phyloP scores from a whole-genome alignment of 805 yeast genomes.

The Kluyveromyces dobzhanskii region DNA sequence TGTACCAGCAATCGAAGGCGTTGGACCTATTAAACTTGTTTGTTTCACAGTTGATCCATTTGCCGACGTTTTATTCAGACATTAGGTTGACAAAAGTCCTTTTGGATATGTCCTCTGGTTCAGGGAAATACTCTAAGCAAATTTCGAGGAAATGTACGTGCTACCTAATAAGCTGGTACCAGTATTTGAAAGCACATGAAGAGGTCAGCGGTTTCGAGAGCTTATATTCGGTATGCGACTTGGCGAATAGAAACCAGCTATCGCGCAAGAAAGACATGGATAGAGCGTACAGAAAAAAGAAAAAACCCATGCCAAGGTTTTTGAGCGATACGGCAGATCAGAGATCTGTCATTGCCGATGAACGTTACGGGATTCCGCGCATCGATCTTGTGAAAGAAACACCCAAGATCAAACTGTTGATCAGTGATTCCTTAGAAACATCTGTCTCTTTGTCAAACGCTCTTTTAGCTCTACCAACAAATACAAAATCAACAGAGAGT shows the following conservation, averaged over 20 bases:
- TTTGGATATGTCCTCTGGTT: conserved; percentile 23
- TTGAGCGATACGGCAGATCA: conserved; percentile 47
- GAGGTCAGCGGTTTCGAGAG: conserved; percentile 40
- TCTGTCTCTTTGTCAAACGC: conserved; percentile 64
- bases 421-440: conserved; percentile 69
- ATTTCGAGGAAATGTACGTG: conserved; percentile 37
- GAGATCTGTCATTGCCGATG: conserved; percentile 26
- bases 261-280: conserved; percentile 10
- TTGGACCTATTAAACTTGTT: conserved; percentile 52
- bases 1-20: conserved; percentile 57
- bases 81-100: conserved; percentile 58
- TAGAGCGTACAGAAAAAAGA: conserved; percentile 7
- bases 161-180: conserved; percentile 61
- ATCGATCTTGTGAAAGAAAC: conserved; percentile 63
- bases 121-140: conserved; percentile 27
- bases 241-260: conserved; percentile 9
- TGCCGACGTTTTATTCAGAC: conserved; percentile 54
- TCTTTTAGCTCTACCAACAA: conserved; percentile 37
- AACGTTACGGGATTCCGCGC: conserved; percentile 49
- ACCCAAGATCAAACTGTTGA: conserved; percentile 56
- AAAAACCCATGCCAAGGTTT: conserved; percentile 23
- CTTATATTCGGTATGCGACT: conserved; percentile 3
- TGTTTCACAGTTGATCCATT: conserved; percentile 30
- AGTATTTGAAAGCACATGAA: conserved; percentile 41
- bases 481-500: conserved; percentile 56